A percentile compares a stretch with the other conserved stretches of the same genome.
Evolutionary conservation across 306 rosid species (phyloP).

Genomic region (Macrotyloma uniflorum): DNA sequence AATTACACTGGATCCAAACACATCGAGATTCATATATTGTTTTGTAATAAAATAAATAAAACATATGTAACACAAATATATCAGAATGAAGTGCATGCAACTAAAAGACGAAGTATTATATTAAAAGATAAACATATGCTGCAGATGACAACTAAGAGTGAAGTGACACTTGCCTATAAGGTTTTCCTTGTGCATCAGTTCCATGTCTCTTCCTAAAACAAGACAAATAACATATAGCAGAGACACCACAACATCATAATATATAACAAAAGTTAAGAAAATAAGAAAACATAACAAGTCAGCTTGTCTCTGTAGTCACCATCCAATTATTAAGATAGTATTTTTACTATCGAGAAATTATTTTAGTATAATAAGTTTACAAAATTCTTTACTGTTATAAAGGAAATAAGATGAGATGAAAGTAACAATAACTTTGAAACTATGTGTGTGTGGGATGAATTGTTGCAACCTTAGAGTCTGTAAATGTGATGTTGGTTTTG

Average conservation of each 20-base stretch:
- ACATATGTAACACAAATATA: neutral
- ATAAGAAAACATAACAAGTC: neutral
- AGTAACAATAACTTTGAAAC: neutral
- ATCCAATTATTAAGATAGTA: neutral
- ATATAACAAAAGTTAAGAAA: neutral
- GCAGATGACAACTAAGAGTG: constrained; percentile 41
- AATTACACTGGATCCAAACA: neutral
- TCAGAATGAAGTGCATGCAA: neutral
- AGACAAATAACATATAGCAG: constrained; percentile 32
- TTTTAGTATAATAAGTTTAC: neutral
- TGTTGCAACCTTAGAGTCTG: neutral
- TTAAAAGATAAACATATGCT: constrained; percentile 11
- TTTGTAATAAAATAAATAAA: neutral
- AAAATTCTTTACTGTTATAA: neutral
- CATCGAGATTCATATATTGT: neutral
- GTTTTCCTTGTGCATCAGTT: constrained; percentile 26
- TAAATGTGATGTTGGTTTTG: neutral
- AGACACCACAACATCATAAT: neutral
- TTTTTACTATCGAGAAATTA: neutral
- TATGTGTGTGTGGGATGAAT: neutral
- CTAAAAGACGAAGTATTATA: neutral
- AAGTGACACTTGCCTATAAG: constrained; percentile 31
- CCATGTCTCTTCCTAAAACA: constrained; percentile 34
- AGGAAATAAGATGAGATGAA: neutral
- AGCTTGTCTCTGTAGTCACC: neutral